Conservation (phyloP, 805 yeast genomes). For the Ascoidea rubescens region DNA sequence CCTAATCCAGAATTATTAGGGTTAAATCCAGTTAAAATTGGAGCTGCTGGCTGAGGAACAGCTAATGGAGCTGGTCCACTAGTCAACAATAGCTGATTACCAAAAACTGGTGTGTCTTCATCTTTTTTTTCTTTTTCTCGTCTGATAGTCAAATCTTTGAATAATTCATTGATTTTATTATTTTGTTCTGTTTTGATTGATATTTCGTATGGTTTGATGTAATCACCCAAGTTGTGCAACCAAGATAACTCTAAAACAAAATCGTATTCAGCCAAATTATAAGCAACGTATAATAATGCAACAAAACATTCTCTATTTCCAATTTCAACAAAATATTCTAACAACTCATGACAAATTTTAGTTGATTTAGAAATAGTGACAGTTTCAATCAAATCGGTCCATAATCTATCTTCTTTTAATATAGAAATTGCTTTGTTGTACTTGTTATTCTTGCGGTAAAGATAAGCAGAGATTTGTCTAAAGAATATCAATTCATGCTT, state of each 20-base stretch:
- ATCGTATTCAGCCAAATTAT: conserved; percentile 67
- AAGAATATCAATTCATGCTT: conserved; percentile 83
- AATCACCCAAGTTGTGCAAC: conserved; percentile 62
- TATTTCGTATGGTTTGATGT: conserved; percentile 84
- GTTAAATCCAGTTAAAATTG: background rate
- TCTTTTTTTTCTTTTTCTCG: conserved; percentile 44
- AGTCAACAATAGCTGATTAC: conserved; percentile 66
- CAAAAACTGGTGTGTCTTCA: conserved; percentile 28
- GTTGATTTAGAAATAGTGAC: conserved; percentile 69
- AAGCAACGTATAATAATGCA: conserved; percentile 78
- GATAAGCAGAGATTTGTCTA: conserved; percentile 90
- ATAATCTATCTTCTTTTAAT: conserved; percentile 81
- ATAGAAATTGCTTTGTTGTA: conserved; percentile 82
- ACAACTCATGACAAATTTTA: conserved; percentile 77
- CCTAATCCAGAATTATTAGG: conserved; percentile 27
- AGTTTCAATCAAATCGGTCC: conserved; percentile 90
- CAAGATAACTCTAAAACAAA: conserved; percentile 82
- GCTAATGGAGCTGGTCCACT: conserved; percentile 38
- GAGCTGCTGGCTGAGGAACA: background rate
- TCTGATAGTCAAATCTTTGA: conserved; percentile 59
- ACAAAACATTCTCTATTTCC: conserved; percentile 93
- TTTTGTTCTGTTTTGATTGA: conserved; percentile 73
- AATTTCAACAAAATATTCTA: conserved; percentile 88
- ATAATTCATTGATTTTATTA: conserved; percentile 46
- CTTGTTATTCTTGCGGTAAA: conserved; percentile 89